Conservation (phyloP, 768 basidiomycete genomes). For the Clathrus columnatus region DNA sequence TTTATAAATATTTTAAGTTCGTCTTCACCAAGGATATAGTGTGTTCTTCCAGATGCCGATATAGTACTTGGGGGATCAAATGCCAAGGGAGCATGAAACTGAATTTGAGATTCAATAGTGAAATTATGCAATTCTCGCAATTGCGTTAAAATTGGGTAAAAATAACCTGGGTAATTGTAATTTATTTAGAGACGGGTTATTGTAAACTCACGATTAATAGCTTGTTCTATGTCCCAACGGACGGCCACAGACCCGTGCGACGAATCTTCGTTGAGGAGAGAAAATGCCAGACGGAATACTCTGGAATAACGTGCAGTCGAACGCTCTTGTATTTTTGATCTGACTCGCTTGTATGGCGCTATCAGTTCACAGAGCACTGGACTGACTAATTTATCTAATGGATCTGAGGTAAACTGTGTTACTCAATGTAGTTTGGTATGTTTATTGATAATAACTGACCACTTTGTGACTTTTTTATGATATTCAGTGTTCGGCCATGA, state of each 20-base stretch:
- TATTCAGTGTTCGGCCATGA: not conserved
- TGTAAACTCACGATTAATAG: slow-evolving; percentile 48
- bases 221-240: slow-evolving; percentile 66
- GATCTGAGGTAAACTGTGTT: not conserved
- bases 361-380: slow-evolving; percentile 30
- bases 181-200: not conserved
- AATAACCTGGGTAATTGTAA: slow-evolving; percentile 40
- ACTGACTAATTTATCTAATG: not conserved
- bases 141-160: slow-evolving; percentile 54
- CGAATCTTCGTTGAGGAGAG: slow-evolving; percentile 85
- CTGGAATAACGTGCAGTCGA: slow-evolving; percentile 68
- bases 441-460: not conserved
- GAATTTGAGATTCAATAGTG: slow-evolving; percentile 90
- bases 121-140: slow-evolving; percentile 75
- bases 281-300: slow-evolving; percentile 83
- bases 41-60: slow-evolving; percentile 23
- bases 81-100: slow-evolving; percentile 83
- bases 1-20: slow-evolving; percentile 92
- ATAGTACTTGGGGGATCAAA: slow-evolving; percentile 48
- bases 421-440: not conserved
- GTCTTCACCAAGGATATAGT: slow-evolving; percentile 62
- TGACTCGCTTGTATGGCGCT: not conserved
- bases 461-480: not conserved
- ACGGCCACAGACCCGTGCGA: slow-evolving; percentile 48
- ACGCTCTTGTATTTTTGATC: slow-evolving; percentile 29